Evolutionary conservation across 73 alveolate genomes (phyloP).

Genomic region (Uronychia setigera): DNA sequence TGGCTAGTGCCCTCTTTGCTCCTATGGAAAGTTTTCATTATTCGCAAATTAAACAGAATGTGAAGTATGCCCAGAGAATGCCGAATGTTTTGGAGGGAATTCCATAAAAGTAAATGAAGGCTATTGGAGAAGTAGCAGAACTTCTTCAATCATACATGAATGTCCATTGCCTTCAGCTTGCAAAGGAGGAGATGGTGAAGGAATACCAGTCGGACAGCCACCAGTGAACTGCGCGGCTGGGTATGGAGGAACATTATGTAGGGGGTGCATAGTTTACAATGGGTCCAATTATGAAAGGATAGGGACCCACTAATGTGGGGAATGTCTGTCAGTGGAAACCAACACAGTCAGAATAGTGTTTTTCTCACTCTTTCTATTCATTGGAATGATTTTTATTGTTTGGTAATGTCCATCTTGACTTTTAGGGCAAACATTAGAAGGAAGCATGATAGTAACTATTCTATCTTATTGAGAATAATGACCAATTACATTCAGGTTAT

Average conservation of each 20-base stretch:
- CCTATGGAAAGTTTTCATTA: too few relatives aligned
- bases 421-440: neutral
- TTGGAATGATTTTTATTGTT: neutral
- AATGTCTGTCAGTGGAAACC: neutral
- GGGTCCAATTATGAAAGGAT: neutral
- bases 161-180: conserved; percentile 15
- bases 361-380: neutral
- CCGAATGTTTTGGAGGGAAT: conserved; percentile 7
- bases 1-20: too few relatives aligned
- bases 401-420: neutral
- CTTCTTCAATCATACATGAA: neutral
- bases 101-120: conserved; percentile 2
- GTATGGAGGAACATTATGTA: conserved; percentile 14
- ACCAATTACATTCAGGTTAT: conserved; percentile 33
- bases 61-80: neutral
- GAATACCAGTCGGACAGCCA: neutral
- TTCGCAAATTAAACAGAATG: neutral
- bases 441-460: neutral
- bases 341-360: neutral
- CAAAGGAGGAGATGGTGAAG: conserved; percentile 22
- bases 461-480: conserved; percentile 38
- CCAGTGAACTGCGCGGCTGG: conserved; percentile 14
- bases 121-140: conserved; percentile 12
- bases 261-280: neutral
- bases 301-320: neutral